A percentile compares a stretch with the other conserved stretches of the same genome.
Evolutionary conservation across 2,329 filamentous ascomycete genomes (phyloP).

Genomic region (Fusarium sp.): DNA sequence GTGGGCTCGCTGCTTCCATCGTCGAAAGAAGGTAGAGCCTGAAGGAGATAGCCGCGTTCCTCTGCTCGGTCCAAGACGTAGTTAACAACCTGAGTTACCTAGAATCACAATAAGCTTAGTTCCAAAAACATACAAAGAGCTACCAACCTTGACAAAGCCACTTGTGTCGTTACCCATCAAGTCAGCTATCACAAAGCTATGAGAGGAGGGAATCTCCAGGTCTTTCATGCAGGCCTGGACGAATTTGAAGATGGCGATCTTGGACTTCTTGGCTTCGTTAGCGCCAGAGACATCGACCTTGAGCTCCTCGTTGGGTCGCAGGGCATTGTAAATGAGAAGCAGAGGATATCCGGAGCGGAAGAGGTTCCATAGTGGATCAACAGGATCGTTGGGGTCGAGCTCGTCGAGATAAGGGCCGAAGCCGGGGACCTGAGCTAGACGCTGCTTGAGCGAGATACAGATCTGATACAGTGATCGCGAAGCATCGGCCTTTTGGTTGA

Average conservation of each 20-base stretch:
- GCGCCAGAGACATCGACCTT: constrained; percentile 71
- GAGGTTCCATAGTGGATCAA: constrained; percentile 90
- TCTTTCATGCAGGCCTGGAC: constrained; percentile 88
- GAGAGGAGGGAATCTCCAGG: constrained; percentile 79
- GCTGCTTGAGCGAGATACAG: constrained; percentile 84
- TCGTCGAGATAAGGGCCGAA: constrained; percentile 81
- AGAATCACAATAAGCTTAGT: neutral
- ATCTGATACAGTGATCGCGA: constrained; percentile 94
- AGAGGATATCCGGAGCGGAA: constrained; percentile 86
- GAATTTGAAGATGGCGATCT: constrained; percentile 92
- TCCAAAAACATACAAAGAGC: neutral
- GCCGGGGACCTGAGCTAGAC: constrained; percentile 83
- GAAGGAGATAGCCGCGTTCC: constrained; percentile 76
- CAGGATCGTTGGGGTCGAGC: constrained; percentile 78
- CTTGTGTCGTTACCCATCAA: constrained; percentile 94
- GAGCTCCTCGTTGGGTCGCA: constrained; percentile 76
- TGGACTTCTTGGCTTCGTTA: constrained; percentile 79
- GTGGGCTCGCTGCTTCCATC: constrained; percentile 62
- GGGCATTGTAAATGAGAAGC: constrained; percentile 87
- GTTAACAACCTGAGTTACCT: constrained; percentile 90
- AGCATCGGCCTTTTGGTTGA: constrained; percentile 95
- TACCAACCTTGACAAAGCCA: constrained; percentile 88
- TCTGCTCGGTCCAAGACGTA: constrained; percentile 89
- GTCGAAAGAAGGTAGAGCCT: constrained; percentile 68
- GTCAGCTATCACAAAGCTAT: constrained; percentile 93